Evolutionary conservation across 495 filamentous ascomycete species (phyloP).

Genomic region (Tuber umbilicatum): DNA sequence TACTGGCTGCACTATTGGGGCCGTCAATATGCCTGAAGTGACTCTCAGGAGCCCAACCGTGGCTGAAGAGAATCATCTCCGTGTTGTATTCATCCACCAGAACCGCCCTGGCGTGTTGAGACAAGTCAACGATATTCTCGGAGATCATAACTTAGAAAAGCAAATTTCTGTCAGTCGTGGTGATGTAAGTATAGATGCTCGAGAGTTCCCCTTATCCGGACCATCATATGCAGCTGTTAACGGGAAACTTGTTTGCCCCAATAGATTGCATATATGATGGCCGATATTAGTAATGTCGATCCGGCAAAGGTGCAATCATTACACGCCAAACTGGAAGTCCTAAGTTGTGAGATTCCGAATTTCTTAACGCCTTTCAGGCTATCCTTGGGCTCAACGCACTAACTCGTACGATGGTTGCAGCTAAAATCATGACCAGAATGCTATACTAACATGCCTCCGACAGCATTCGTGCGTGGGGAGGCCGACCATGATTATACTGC

Average conservation of each 20-base stretch:
- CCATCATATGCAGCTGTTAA: background rate
- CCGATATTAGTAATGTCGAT: conserved; percentile 85
- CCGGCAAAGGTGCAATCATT: conserved; percentile 74
- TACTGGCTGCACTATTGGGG: conserved; percentile 73
- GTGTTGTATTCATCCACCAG: conserved; percentile 90
- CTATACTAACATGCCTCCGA: conserved; percentile 57
- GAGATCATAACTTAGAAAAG: conserved; percentile 95
- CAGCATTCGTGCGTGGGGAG: background rate
- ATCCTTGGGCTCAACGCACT: conserved; percentile 5
- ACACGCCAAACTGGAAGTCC: conserved; percentile 68
- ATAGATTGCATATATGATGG: conserved; percentile 78
- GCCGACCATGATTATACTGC: background rate
- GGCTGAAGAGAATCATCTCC: conserved; percentile 79
- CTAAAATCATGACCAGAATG: conserved; percentile 79
- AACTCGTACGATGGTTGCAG: conserved; percentile 42
- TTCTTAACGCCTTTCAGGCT: conserved; percentile 4
- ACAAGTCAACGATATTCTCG: conserved; percentile 88
- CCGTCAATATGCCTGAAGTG: conserved; percentile 95
- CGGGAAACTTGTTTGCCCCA: conserved; percentile 48
- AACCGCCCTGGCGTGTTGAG: conserved; percentile 92
- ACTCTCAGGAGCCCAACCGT: conserved; percentile 72
- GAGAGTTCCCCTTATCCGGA: conserved; percentile 32
- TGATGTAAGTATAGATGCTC: conserved; percentile 50
- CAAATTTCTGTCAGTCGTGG: conserved; percentile 94
- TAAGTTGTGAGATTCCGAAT: conserved; percentile 60